Evolutionary conservation across 805 yeast species (phyloP), one percentile per base, ranked within the genome.

Genomic region (Yarrowia deformans): DNA sequence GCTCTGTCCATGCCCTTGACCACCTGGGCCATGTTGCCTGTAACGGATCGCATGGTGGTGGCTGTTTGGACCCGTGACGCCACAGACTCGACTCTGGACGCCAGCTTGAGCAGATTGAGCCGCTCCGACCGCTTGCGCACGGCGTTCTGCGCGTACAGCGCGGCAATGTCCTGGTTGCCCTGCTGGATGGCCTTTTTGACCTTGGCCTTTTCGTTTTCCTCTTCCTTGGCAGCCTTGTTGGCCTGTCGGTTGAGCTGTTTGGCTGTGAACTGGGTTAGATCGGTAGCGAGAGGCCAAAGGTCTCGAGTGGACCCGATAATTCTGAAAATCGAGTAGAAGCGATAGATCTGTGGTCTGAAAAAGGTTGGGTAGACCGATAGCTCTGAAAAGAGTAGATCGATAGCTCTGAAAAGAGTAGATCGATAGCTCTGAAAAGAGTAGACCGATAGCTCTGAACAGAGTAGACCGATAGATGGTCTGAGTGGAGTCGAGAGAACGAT

Each of bases 1-100:
- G 99, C 99, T 75, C 87, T 88, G 78, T 95, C 99, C 98, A 95
- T 94, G 10, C 98, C 98, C 75, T 84, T 87, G 70, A 96, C 95
- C 13, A 94, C 98, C 61, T 85, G 88, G 9, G 95, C 86, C 98
- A 95, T 95, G 74, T 93, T 93, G 1, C 93, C 93, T 0, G 97
- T 91, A 12, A 95, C 97, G 63, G 91, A 87, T 48, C 97, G 85
- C 99, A 95, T 95, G 0, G 98, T 94, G 8, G 95, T 98, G 0
- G 99, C 99, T 0, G 99, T 95, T 75, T 94, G 98, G 1, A 95
- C 97, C 70, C 99, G 81, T 4, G 96, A 89, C 0, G 98, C 97
- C 32, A 95, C 99, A 0, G 98, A 94, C 79, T 95, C 99, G 23
- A 95, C 91, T 70, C 98, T 81, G 0, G 97, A 91, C 0, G 97